Base-by-base conservation (phyloP, 2,329 filamentous ascomycete species). In the Onygena corvina region DNA sequence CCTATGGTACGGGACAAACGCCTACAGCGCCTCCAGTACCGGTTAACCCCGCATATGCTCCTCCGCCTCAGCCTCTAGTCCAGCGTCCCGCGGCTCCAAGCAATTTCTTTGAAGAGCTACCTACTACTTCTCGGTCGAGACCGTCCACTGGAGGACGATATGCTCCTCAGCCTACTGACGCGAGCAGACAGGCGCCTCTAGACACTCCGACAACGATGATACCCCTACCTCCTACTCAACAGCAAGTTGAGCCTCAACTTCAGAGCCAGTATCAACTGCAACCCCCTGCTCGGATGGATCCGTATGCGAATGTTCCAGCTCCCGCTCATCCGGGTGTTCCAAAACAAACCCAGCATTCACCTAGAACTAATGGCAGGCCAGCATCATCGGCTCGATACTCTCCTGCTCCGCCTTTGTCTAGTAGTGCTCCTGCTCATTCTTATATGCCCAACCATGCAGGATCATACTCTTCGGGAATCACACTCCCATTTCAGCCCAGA, bases 21-120 rank as follows among this genome's bases (percentile, higher is more conserved):
- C 50, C 40, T n/a, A 33, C 48, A 9, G 30, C 50, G 5, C 50
- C 52, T 4, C 56, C 57, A 21, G 44, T 56, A 16, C 7, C 50
- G 14, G 44, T 51, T 25, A 53, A 48, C 35, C 20, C 49, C 53
- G 38, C 53, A 29, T 46, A 52, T 21, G 49, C 53, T 4, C 51
- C 47, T 40, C 54, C n/a, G 47, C 46, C 35, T 50, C 49, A 25
- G 21, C 46, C 20, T 46, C 49, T n/a, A 23, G 48, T 20, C 25
- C 47, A 25, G 33, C 47, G 20, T 34, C 53, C 46, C 20, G 42
- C 48, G 14, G 42, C 42, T 21, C 11, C 61, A 1, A 67, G 66
- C 52, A 79, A 75, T 56, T 90, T 90, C 62, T 90, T 88, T 56
- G 85, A 89, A 64, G 85, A 90, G 49, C 70, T 90, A 18, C 85